These are phyloP conservation scores for Phytopythium kandeliae DNA, from an alignment of 352 stramenopile genomes.

Conservation along the genomic window DNA sequence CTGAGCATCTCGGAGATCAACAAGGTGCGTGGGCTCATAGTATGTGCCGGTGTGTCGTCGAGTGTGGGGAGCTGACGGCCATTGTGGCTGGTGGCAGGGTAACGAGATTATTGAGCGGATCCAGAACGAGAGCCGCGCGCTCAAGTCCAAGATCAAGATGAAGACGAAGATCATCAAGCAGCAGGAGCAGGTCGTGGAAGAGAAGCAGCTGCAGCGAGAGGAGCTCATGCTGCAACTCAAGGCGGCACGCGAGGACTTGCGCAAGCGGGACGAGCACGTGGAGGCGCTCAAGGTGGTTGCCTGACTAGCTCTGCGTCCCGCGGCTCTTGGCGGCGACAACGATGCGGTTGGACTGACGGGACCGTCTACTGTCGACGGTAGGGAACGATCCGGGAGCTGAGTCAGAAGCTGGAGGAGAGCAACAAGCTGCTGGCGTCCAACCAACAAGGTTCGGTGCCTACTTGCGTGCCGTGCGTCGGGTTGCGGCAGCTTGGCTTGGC, in stretches of 20 bases:
- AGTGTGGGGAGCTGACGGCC: too few relatives aligned
- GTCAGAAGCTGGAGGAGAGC: slow-evolving; percentile 83
- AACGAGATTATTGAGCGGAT: slow-evolving; percentile 90
- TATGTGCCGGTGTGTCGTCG: too few relatives aligned
- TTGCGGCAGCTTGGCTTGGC: neutral
- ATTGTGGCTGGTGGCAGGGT: slow-evolving; percentile 29
- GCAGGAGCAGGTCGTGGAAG: slow-evolving; percentile 77
- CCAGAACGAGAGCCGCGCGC: slow-evolving; percentile 70
- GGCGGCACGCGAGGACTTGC: slow-evolving; percentile 55
- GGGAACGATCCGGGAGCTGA: slow-evolving; percentile 65
- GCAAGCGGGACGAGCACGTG: slow-evolving; percentile 66
- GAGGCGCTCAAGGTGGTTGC: slow-evolving; percentile 48
- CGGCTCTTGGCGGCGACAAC: too few relatives aligned
- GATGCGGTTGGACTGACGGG: too few relatives aligned
- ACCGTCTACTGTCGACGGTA: slow-evolving; percentile 9
- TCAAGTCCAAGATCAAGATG: slow-evolving; percentile 81
- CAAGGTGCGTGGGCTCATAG: slow-evolving; percentile 44
- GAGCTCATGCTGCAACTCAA: slow-evolving; percentile 61
- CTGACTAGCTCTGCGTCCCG: too few relatives aligned
- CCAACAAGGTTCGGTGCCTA: slow-evolving; percentile 61
- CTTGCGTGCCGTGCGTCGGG: neutral
- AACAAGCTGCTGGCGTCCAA: slow-evolving; percentile 86
- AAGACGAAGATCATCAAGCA: slow-evolving; percentile 89
- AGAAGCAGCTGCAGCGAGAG: slow-evolving; percentile 73
- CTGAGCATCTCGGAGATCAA: slow-evolving; percentile 89